phyloP scores from a whole-genome alignment of 768 basidiomycete species.

The Russula sp. region DNA sequence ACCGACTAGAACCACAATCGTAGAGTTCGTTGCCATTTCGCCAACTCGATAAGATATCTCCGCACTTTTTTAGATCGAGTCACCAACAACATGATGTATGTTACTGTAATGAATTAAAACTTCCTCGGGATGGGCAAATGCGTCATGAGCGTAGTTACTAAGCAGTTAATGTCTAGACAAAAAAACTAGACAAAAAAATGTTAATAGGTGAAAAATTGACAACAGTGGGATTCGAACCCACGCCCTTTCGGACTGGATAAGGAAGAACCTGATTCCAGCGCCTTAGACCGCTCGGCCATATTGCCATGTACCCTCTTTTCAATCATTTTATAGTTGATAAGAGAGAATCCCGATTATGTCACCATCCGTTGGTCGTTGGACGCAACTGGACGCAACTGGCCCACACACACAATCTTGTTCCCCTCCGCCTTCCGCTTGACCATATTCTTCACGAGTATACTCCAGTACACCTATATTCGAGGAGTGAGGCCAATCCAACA shows the following conservation, averaged over 20 bases:
- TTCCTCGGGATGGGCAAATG: no score
- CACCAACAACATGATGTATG: no score
- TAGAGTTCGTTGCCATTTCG: no score
- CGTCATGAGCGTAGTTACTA: no score
- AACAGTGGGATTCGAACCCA: constrained; percentile 45
- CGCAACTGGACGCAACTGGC: background rate
- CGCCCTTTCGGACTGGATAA: constrained; percentile 34
- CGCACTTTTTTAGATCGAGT: no score
- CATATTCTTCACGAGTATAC: background rate
- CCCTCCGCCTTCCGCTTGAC: background rate
- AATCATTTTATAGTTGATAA: background rate
- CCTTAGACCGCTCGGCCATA: constrained; percentile 25
- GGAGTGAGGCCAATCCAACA: background rate
- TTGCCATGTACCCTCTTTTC: background rate
- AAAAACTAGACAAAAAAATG: no score
- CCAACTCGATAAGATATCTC: no score
- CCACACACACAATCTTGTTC: background rate
- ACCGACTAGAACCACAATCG: no score
- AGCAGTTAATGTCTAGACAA: no score
- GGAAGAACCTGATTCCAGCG: constrained; percentile 22
- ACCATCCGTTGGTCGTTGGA: no score
- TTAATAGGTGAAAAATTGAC: constrained; percentile 18
- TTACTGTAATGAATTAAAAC: no score
- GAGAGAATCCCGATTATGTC: no score
- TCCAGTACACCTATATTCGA: background rate